A percentile compares a stretch with the other conserved stretches of the same genome.
phyloP scores from a whole-genome alignment of 495 filamentous ascomycete genomes.

The Friedmanniomyces simplex region DNA sequence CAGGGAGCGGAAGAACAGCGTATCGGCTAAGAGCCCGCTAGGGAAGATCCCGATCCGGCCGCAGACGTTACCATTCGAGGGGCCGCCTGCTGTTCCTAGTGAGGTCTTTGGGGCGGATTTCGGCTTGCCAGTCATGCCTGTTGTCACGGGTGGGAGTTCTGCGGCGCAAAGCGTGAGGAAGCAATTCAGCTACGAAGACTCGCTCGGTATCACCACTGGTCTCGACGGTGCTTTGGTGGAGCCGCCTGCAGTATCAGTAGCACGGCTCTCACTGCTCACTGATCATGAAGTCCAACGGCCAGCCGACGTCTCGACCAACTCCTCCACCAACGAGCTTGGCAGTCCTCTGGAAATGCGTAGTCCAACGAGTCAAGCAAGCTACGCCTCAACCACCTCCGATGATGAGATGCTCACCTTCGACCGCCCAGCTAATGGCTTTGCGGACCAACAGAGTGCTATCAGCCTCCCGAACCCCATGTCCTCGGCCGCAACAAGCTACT shows the following conservation, averaged over 20 bases:
- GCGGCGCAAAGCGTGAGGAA: background rate
- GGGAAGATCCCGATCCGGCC: background rate
- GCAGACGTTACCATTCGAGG: background rate
- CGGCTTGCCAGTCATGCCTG: background rate
- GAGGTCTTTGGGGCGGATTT: background rate
- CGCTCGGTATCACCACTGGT: conserved; percentile 18
- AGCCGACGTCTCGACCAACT: background rate
- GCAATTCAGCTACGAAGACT: conserved; percentile 30
- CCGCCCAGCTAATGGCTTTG: conserved; percentile 21
- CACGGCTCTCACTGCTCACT: conserved; percentile 15
- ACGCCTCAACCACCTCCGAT: conserved; percentile 68
- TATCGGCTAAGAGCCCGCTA: conserved; percentile 6
- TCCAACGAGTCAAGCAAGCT: conserved; percentile 42
- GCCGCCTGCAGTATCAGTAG: conserved; percentile 4
- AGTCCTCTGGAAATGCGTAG: conserved; percentile 36
- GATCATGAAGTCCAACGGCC: conserved; percentile 1
- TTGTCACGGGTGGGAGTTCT: background rate
- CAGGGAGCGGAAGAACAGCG: conserved; percentile 11
- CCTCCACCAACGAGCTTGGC: conserved; percentile 8
- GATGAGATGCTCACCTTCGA: conserved; percentile 58
- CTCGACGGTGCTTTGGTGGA: conserved; percentile 24
- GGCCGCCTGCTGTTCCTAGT: background rate
- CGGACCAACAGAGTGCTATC: conserved; percentile 7
- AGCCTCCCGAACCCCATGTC: conserved; percentile 22
- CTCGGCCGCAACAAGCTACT: conserved; percentile 43